Percentiles rank a stretch among this genome's conserved stretches.
Conservation (phyloP, 176 grass and related monocot species). For the Alloteropsis semialata region DNA sequence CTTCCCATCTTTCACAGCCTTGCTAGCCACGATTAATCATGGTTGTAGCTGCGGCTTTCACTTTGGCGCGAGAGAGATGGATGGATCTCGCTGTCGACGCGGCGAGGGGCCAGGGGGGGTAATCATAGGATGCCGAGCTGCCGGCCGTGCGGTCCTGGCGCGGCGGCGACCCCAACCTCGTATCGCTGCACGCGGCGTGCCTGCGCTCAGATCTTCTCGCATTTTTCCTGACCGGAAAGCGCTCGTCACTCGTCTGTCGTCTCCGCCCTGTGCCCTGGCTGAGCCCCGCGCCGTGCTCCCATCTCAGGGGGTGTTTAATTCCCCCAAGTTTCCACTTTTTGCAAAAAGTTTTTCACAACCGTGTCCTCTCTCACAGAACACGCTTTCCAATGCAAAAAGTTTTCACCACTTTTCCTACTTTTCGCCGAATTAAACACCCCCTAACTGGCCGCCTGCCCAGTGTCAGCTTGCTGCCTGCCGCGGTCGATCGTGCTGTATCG, state of each 20-base stretch:
- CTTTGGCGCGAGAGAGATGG: background rate
- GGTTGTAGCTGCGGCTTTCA: background rate
- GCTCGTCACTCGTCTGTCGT: no score
- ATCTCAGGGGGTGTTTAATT: no score
- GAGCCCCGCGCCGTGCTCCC: background rate
- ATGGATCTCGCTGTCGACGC: background rate
- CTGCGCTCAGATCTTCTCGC: background rate
- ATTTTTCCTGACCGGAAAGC: slow-evolving; percentile 1
- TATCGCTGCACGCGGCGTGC: slow-evolving; percentile 6
- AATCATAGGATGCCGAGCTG: background rate
- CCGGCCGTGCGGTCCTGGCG: background rate
- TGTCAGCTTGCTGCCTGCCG: background rate
- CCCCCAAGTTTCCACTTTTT: no score
- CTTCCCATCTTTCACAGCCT: background rate
- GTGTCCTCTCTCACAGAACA: no score
- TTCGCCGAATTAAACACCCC: no score
- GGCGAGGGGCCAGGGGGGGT: background rate
- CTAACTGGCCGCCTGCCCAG: background rate
- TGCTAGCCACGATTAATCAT: slow-evolving; percentile 7
- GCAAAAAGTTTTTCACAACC: no score
- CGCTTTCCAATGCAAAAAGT: no score
- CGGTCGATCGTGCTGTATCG: background rate
- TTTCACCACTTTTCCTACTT: no score
- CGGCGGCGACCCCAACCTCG: slow-evolving; percentile 5
- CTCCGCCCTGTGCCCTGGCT: background rate